Evolutionary conservation across 331 rosid species (phyloP), one percentile per base, ranked within the genome.

Genomic region (Telfairia occidentalis): DNA sequence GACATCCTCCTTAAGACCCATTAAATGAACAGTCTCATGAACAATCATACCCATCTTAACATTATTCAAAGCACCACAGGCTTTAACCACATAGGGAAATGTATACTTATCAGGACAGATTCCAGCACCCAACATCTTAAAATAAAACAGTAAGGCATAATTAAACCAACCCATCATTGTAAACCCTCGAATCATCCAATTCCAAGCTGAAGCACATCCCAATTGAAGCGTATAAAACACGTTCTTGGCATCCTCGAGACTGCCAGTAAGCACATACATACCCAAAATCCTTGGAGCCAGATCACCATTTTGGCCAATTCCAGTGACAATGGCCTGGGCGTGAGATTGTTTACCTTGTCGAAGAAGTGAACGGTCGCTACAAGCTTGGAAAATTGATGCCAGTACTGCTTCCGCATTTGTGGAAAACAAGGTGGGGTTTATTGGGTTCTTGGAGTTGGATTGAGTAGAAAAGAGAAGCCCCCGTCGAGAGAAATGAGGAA

Each of bases 151-250:
- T 72, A 93, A 46, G 46, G 94, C 85, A 79, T 81, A 74, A 42
- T 89, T 80, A 80, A 82, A 87, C 87, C 77, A 73, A 30, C 94
- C 91, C 88, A 79, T 71, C 83, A 81, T 71, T 42, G 85, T 66
- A 82, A 86, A 85, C 74, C 87, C 96, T 76, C 94, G 88, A 75
- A 93, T 90, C 86, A 90, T 88, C 96, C 90, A 90, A 84, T 89
- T 93, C 98, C 98, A 93, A 37, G 96, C 86, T 53, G 83, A 88
- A 73, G 89, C 34, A 60, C 52, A 77, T 43, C 82, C 77, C 61
- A 86, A 82, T 9, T 86, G 83, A 63, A 90, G 87, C 64, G 78
- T 70, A 78, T 79, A 87, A 85, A 93, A 90, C 79, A 85, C 23
- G 78, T 79, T 85, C 37, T 84, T 84, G 18, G 89, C 89, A 80